Evolutionary conservation across 1,284 basidiomycete genomes (phyloP).

Genomic region (Pseudozyma flocculosa): DNA sequence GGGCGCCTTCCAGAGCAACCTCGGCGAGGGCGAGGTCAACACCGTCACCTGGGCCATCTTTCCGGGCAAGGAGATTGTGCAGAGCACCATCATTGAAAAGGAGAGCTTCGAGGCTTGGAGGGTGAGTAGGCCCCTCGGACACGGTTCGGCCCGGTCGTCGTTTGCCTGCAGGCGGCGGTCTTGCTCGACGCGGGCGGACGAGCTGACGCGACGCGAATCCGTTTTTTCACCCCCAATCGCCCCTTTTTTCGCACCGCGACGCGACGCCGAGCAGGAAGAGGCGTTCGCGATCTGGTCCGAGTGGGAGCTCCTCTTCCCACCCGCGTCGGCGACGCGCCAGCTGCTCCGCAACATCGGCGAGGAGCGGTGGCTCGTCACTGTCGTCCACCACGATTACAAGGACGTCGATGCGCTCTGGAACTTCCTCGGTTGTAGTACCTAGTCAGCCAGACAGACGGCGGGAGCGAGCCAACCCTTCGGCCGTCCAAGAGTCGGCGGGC

Average conservation of each 20-base stretch:
- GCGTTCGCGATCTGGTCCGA: slow-evolving; percentile 94
- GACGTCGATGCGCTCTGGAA: slow-evolving; percentile 75
- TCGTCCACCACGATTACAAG: slow-evolving; percentile 94
- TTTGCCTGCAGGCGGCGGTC: too few species aligned
- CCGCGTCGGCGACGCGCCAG: slow-evolving; percentile 70
- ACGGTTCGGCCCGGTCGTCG: neutral
- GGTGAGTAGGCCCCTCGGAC: slow-evolving; percentile 63
- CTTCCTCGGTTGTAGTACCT: slow-evolving; percentile 10
- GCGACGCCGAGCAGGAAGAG: slow-evolving; percentile 72
- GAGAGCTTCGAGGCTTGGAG: slow-evolving; percentile 62
- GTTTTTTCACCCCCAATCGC: too few species aligned
- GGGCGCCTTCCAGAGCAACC: slow-evolving; percentile 57
- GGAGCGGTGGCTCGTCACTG: slow-evolving; percentile 83
- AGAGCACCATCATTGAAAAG: slow-evolving; percentile 61
- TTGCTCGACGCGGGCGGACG: too few species aligned
- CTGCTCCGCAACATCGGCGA: slow-evolving; percentile 73
- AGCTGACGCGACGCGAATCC: too few species aligned
- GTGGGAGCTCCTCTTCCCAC: slow-evolving; percentile 85
- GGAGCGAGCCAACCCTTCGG: too few species aligned
- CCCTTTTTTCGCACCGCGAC: slow-evolving; percentile 61
- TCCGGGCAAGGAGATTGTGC: slow-evolving; percentile 60
- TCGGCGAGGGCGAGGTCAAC: slow-evolving; percentile 58
- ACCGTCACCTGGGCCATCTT: slow-evolving; percentile 62
- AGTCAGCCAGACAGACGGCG: too few species aligned
- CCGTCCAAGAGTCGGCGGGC: too few species aligned